These are phyloP conservation scores for Cryptococcus sp. DNA, from an alignment of 1,284 basidiomycete genomes.

Conservation along the genomic window DNA sequence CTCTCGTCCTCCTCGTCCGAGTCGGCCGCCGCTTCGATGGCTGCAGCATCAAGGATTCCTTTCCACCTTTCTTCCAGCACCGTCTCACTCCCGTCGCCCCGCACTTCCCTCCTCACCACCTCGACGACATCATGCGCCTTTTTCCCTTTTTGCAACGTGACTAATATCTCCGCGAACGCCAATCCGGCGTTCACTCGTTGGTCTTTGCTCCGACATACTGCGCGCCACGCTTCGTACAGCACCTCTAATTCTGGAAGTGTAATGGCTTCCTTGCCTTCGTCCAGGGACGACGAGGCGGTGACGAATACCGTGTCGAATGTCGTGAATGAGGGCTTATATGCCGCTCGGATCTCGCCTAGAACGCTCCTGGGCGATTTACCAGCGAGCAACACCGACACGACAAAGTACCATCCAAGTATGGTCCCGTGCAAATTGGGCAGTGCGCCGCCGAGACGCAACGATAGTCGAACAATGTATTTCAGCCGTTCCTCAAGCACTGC, in stretches of 20 bases:
- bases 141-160: slow-evolving; percentile 24
- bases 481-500: slow-evolving; percentile 15
- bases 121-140: slow-evolving; percentile 35
- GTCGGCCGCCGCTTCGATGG: no score
- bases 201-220: slow-evolving; percentile 12
- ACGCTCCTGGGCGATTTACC: not conserved
- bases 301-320: slow-evolving; percentile 33
- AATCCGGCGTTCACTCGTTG: slow-evolving; percentile 32
- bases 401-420: not conserved
- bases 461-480: slow-evolving; percentile 6
- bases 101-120: slow-evolving; percentile 30
- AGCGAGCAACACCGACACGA: not conserved
- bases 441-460: not conserved
- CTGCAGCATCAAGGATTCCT: no score
- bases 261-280: not conserved
- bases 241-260: slow-evolving; percentile 19
- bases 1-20: not conserved
- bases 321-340: slow-evolving; percentile 25
- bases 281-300: slow-evolving; percentile 10
- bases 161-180: slow-evolving; percentile 28
- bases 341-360: slow-evolving; percentile 10
- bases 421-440: not conserved
- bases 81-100: slow-evolving; percentile 20
- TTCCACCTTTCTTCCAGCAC: slow-evolving; percentile 16
- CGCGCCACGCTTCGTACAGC: slow-evolving; percentile 37